Conservation (phyloP, 768 basidiomycete genomes). For the Boletellus ananiceps region DNA sequence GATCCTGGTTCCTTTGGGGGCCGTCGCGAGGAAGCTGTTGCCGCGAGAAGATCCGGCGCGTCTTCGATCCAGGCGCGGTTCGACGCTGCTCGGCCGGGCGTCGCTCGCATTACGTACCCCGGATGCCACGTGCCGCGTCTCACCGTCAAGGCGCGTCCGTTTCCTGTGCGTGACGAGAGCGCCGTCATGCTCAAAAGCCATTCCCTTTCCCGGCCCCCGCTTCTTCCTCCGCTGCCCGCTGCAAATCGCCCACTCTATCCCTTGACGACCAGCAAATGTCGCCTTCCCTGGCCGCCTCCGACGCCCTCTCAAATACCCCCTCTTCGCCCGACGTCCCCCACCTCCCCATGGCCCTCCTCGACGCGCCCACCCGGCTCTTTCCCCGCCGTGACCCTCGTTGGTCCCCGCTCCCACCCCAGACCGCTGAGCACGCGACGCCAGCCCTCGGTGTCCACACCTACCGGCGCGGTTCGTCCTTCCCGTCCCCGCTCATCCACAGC, state of each 20-base stretch:
- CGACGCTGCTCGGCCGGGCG: background rate
- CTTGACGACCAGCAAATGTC: slow-evolving; percentile 32
- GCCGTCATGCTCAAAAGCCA: no score
- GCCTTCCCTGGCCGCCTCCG: slow-evolving; percentile 21
- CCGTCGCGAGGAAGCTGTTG: no score
- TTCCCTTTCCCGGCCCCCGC: background rate
- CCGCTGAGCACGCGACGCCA: no score
- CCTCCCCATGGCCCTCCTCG: slow-evolving; percentile 15
- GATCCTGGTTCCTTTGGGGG: background rate
- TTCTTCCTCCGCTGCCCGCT: slow-evolving; percentile 23
- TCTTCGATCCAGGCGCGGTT: no score
- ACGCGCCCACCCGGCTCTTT: no score
- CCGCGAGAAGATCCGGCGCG: background rate
- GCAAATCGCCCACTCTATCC: slow-evolving; percentile 30
- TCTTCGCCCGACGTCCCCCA: background rate
- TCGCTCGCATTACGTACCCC: background rate
- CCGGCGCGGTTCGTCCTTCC: no score
- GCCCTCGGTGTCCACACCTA: no score
- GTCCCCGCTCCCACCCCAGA: no score
- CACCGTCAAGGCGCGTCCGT: slow-evolving; percentile 11
- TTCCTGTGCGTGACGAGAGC: slow-evolving; percentile 29
- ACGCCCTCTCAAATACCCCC: slow-evolving; percentile 27
- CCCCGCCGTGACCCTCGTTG: background rate
- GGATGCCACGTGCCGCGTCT: slow-evolving; percentile 25
- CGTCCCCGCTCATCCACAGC: background rate